These are phyloP conservation scores for Nicotiana obtusifolia DNA, from an alignment of 257 asterid genomes.

Conservation along the genomic window DNA sequence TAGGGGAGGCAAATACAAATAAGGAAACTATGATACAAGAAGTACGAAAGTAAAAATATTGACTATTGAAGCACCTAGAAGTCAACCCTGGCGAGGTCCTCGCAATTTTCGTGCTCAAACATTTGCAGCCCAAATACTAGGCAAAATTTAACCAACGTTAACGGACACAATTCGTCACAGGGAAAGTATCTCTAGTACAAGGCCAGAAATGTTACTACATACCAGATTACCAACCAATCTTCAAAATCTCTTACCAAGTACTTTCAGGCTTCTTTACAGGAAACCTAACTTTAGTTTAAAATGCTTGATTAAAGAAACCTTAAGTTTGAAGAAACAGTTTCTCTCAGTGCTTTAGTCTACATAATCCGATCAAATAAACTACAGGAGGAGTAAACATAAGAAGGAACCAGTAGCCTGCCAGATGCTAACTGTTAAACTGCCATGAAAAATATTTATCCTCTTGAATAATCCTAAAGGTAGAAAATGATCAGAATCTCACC, in stretches of 20 bases:
- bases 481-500: conserved; percentile 44
- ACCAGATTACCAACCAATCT: not conserved
- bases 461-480: not conserved
- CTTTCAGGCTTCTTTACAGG: not conserved
- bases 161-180: not conserved
- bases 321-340: not conserved
- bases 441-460: not conserved
- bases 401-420: not conserved
- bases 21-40: not conserved
- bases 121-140: not conserved
- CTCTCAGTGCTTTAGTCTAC: not conserved
- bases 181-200: not conserved
- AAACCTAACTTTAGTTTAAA: not conserved
- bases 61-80: not conserved
- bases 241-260: not conserved
- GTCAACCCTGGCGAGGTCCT: not conserved
- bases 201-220: not conserved
- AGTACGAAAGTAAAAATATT: not conserved
- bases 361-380: not conserved
- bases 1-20: not conserved
- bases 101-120: not conserved
- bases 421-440: not conserved
- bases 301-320: not conserved
- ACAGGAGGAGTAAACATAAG: not conserved
- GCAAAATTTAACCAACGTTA: not conserved